Conservation (phyloP, 148 eudicot species). For the Polygonum maritimum region DNA sequence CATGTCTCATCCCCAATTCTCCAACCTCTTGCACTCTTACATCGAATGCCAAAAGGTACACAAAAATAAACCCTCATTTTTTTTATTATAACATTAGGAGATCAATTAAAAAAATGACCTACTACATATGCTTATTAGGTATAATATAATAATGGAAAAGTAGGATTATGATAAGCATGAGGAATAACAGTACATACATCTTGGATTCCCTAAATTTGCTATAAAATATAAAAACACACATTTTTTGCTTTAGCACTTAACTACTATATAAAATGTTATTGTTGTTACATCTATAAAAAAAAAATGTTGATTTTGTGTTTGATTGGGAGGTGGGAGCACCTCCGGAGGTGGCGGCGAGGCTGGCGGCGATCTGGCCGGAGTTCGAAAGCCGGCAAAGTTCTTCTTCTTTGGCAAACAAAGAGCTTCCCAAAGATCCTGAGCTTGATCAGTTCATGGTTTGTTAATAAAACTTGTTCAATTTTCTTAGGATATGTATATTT, state of each 20-base stretch:
- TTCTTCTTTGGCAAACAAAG: conserved; percentile 24
- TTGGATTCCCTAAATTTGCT: neutral
- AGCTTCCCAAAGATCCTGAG: conserved; percentile 64
- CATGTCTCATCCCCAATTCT: conserved; percentile 57
- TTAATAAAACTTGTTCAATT: neutral
- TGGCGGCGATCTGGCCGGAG: conserved; percentile 56
- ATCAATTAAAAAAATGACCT: neutral
- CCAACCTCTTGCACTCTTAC: conserved; percentile 52
- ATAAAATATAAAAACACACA: neutral
- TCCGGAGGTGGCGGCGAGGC: conserved; percentile 64
- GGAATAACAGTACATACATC: neutral
- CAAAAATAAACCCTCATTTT: neutral
- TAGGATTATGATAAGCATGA: neutral
- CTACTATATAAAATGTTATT: neutral
- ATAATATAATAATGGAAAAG: neutral
- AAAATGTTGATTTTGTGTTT: neutral
- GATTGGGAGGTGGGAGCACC: conserved; percentile 69
- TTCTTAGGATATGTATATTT: neutral
- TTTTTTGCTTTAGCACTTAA: neutral
- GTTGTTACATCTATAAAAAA: no score
- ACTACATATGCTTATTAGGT: neutral
- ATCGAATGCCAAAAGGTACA: conserved; percentile 60
- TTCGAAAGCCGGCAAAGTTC: conserved; percentile 48
- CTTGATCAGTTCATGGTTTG: conserved; percentile 87
- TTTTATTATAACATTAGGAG: neutral